Percentiles rank a stretch among this genome's conserved stretches.
phyloP scores from a whole-genome alignment of 768 basidiomycete species.

The Podaxis carcinomalis region DNA sequence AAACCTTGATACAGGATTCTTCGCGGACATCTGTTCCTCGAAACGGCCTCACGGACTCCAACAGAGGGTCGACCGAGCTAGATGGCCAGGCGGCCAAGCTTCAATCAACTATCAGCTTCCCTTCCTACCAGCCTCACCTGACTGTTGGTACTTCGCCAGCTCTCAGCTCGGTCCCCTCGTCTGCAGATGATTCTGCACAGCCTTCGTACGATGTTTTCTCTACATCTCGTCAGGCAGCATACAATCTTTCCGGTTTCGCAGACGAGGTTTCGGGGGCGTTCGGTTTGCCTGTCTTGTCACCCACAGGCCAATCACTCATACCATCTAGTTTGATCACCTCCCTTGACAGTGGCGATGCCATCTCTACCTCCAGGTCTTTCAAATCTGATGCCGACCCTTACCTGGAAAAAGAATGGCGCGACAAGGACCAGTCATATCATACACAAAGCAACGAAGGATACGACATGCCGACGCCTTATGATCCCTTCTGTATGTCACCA shows the following conservation, averaged over 20 bases:
- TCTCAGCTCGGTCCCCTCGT: neutral
- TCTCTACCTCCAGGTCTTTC: constrained; percentile 20
- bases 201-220: neutral
- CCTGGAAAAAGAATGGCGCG: constrained; percentile 50
- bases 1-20: neutral
- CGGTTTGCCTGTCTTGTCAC: constrained; percentile 21
- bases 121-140: neutral
- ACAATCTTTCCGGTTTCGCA: neutral
- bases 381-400: constrained; percentile 47
- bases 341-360: constrained; percentile 10
- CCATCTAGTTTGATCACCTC: constrained; percentile 14
- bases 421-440: constrained; percentile 15
- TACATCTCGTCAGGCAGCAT: neutral
- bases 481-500: neutral
- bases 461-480: neutral
- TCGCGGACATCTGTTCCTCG: neutral
- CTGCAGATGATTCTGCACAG: neutral
- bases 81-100: neutral
- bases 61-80: neutral
- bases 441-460: neutral
- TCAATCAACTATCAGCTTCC: neutral
- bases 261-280: constrained; percentile 40
- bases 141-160: neutral
- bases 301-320: constrained; percentile 11
- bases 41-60: neutral